Evolutionary conservation across 371 early-diverging fungal genomes (phyloP).

Genomic region (Parasitella parasitica): DNA sequence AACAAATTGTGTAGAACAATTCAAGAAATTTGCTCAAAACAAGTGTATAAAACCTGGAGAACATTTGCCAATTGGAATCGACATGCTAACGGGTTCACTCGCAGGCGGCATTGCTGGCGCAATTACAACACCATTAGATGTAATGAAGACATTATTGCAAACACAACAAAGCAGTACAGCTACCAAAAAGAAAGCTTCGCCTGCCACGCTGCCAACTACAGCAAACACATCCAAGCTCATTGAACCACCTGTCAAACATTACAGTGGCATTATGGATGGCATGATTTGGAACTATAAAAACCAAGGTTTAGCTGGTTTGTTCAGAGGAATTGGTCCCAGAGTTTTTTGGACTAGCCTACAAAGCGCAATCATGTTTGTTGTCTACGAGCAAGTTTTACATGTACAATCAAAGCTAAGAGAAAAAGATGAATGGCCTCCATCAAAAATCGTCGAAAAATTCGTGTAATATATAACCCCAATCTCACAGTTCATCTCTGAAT

Average conservation of each 20-base stretch:
- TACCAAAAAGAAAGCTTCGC: slow-evolving; percentile 13
- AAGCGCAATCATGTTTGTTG: slow-evolving; percentile 69
- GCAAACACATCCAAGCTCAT: not conserved
- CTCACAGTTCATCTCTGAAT: not conserved
- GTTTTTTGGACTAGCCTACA: slow-evolving; percentile 70
- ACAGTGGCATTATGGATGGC: slow-evolving; percentile 65
- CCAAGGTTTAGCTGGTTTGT: slow-evolving; percentile 62
- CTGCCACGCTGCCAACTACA: slow-evolving; percentile 13
- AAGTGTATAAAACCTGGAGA: slow-evolving; percentile 27
- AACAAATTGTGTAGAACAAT: slow-evolving; percentile 33
- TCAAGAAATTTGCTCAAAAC: slow-evolving; percentile 45
- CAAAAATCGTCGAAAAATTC: slow-evolving; percentile 4
- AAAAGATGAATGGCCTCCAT: slow-evolving; percentile 44
- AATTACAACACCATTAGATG: slow-evolving; percentile 69
- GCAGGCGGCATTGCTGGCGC: slow-evolving; percentile 74
- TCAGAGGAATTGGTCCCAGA: slow-evolving; percentile 67
- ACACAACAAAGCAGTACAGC: slow-evolving; percentile 52
- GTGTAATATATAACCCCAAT: not conserved
- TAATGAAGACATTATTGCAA: slow-evolving; percentile 69
- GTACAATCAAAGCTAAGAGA: slow-evolving; percentile 38
- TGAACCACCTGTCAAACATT: slow-evolving; percentile 44
- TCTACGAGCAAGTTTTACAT: slow-evolving; percentile 65
- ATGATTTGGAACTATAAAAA: slow-evolving; percentile 62
- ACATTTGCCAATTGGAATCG: slow-evolving; percentile 51
- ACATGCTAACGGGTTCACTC: slow-evolving; percentile 59